phyloP scores from a whole-genome alignment of 805 yeast species.

The Candida palmyrensis region DNA sequence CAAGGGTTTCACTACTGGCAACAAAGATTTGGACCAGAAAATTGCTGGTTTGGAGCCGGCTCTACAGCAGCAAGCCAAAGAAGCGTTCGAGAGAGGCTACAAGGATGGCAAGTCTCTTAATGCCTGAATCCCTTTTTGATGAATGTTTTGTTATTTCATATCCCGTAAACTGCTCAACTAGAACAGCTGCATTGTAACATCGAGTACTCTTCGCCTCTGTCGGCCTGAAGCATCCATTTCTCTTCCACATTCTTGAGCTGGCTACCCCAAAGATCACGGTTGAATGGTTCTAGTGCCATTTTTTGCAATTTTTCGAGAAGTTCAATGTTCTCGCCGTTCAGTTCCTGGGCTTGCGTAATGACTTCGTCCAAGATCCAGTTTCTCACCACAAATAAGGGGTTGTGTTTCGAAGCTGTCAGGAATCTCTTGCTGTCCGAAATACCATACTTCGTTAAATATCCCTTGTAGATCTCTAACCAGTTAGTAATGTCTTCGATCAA shows the following conservation, averaged over 20 bases:
- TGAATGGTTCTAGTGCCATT: slow-evolving; percentile 77
- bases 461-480: slow-evolving; percentile 52
- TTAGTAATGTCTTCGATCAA: slow-evolving; percentile 33
- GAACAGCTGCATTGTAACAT: slow-evolving; percentile 80
- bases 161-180: slow-evolving; percentile 15
- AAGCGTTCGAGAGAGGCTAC: slow-evolving; percentile 36
- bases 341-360: slow-evolving; percentile 50
- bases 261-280: slow-evolving; percentile 60
- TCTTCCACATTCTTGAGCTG: slow-evolving; percentile 54
- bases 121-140: slow-evolving; percentile 5
- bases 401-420: slow-evolving; percentile 40
- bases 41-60: slow-evolving; percentile 28
- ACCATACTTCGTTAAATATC: slow-evolving; percentile 36
- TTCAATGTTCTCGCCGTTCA: slow-evolving; percentile 41
- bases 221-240: slow-evolving; percentile 48
- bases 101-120: slow-evolving; percentile 30
- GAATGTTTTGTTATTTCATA: neutral
- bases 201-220: slow-evolving; percentile 44
- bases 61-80: slow-evolving; percentile 34
- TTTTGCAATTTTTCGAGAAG: slow-evolving; percentile 55
- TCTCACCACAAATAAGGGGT: slow-evolving; percentile 80
- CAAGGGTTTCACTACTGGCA: slow-evolving; percentile 30
- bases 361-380: slow-evolving; percentile 87
- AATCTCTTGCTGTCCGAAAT: slow-evolving; percentile 24
- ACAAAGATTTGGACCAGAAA: slow-evolving; percentile 29